Evolutionary conservation across 1,284 basidiomycete genomes (phyloP), one percentile per base, ranked within the genome.

Genomic region (Lignosus rhinocerotis): DNA sequence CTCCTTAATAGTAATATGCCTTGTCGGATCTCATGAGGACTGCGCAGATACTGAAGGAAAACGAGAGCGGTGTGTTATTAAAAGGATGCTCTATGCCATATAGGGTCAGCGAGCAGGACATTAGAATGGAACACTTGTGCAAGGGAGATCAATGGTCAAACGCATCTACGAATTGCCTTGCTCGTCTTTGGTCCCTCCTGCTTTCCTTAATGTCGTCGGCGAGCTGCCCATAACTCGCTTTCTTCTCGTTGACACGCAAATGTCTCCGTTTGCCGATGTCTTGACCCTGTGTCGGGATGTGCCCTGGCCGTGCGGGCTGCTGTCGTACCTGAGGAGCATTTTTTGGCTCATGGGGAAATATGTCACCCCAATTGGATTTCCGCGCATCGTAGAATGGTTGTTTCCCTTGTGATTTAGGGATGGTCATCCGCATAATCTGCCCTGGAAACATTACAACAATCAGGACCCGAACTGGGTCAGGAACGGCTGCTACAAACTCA

Each of bases 301-400:
- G 64, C 38, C 64, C 65, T 48, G 67, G 70, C 45, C 70, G 70
- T 17, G 63, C 59, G 32, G 78, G 73, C 63, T 82, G 79, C 60
- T 78, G 75, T 1, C 90, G 86, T 66, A 87, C 81, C 58, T 90
- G 83, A 0, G 88, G 83, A 17, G 78, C 71, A 68, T 89, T 90
- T 72, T 92, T 93, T 3, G 91, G 82, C 17, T 78, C 75, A 72
- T 98, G 95, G 4, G 97, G 96, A 75, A 97, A 98, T 11, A 94
- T 79, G 72, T 99, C 97, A 11, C 97, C 97, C 94, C 96, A 98
- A 19, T 75, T 78, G 0, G 91, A 86, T 75, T 98, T 98, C 46
- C 96, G 87, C 1, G 96, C 95, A 71, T 99, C 97, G 69, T 98
- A 95, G 71, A 89, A 99, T 0, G 87, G 83, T 70, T 98, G 96